These are phyloP conservation scores for Flagelloscypha sp. DNA, from an alignment of 768 basidiomycete species.

Conservation along the genomic window DNA sequence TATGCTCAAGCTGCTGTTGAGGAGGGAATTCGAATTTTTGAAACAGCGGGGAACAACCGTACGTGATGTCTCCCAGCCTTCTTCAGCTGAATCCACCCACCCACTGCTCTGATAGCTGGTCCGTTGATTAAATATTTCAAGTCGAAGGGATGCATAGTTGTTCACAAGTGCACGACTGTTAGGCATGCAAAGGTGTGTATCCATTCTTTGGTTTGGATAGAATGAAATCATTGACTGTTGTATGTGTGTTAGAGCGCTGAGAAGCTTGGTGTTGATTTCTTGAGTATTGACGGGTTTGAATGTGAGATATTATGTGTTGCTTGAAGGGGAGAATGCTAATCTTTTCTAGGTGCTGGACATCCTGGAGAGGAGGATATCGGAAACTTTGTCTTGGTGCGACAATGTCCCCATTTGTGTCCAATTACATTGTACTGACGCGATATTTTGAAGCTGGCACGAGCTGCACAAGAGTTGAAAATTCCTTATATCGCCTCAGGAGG, in stretches of 20 bases:
- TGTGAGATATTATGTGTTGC: conserved; percentile 47
- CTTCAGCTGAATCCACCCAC: background rate
- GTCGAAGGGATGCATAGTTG: conserved; percentile 63
- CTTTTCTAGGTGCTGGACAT: conserved; percentile 71
- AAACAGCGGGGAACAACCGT: conserved; percentile 93
- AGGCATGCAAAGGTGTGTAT: conserved; percentile 68
- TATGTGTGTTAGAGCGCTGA: conserved; percentile 39
- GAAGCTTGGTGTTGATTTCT: conserved; percentile 71
- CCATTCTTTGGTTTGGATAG: background rate
- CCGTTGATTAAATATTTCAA: conserved; percentile 78
- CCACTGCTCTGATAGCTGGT: conserved; percentile 43
- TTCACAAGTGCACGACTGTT: conserved; percentile 88
- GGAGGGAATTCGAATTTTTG: conserved; percentile 83
- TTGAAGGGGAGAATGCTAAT: too few relatives aligned
- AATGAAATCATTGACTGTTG: background rate
- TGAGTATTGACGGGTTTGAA: conserved; percentile 90
- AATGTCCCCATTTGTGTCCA: conserved; percentile 6
- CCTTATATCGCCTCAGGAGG: conserved; percentile 92
- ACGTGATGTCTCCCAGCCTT: conserved; percentile 17
- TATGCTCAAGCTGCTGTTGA: conserved; percentile 77
- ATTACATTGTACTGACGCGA: background rate
- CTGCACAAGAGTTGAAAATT: conserved; percentile 71
- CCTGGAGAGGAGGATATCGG: conserved; percentile 94
- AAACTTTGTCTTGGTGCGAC: conserved; percentile 64
- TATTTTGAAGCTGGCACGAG: conserved; percentile 63